A percentile compares a stretch with the other conserved stretches of the same genome.
These are phyloP conservation scores for Rhododendron henanense DNA, from an alignment of 148 eudicot species.

Conservation along the genomic window DNA sequence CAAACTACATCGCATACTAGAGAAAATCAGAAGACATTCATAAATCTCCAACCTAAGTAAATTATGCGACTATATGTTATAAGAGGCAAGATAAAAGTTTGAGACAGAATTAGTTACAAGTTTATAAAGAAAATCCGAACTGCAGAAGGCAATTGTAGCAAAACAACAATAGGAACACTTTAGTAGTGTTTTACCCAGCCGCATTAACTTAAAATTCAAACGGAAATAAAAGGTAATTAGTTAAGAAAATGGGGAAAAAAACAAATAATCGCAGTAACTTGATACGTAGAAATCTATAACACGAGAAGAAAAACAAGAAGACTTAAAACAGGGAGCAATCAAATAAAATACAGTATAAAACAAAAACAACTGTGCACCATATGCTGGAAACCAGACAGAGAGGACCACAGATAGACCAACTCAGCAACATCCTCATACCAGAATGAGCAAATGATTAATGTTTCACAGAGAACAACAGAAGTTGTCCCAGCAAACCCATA, in stretches of 20 bases:
- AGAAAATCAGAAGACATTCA: neutral
- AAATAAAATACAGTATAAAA: neutral
- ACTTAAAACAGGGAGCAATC: neutral
- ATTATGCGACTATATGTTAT: neutral
- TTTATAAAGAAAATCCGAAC: neutral
- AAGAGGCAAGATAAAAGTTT: neutral
- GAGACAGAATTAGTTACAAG: neutral
- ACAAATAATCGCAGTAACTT: neutral
- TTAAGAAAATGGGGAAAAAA: neutral
- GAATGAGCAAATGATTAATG: neutral
- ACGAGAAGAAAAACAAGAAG: neutral
- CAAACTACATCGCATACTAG: slow-evolving; percentile 44
- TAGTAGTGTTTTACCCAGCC: neutral
- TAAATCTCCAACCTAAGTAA: neutral
- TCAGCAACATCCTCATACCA: neutral
- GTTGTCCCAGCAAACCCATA: neutral
- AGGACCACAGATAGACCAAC: neutral
- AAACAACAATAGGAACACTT: neutral
- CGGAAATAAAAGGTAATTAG: neutral
- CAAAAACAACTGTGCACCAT: neutral
- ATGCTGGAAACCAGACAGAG: neutral
- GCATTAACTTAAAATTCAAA: neutral
- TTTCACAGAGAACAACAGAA: neutral
- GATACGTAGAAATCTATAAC: neutral
- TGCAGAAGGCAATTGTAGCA: neutral